Conservation (phyloP, 208 protist species). For the Willaertia magna region DNA sequence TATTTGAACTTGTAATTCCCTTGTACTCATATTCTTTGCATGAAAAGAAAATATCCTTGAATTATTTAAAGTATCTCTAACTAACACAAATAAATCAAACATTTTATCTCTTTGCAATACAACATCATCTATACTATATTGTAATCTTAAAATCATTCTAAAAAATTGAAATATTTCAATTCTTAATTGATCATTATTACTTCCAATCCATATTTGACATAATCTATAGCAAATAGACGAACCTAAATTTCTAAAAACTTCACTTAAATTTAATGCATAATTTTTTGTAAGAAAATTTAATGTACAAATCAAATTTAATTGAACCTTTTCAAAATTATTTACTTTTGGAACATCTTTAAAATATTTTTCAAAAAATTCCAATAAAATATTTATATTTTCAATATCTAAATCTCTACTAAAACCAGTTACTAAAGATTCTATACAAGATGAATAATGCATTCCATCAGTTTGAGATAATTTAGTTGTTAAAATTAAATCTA, state of each 20-base stretch:
- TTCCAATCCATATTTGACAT: neutral
- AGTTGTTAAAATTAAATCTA: neutral
- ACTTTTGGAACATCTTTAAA: neutral
- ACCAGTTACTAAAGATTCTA: neutral
- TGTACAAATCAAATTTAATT: neutral
- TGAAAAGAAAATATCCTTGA: neutral
- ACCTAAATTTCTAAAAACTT: neutral
- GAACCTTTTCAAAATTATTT: neutral
- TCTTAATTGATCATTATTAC: neutral
- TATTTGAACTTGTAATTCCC: neutral
- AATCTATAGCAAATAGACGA: neutral
- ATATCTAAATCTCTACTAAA: neutral
- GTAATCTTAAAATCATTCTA: neutral
- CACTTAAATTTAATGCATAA: neutral
- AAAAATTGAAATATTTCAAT: neutral
- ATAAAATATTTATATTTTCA: neutral
- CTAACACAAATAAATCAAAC: neutral
- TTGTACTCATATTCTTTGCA: neutral
- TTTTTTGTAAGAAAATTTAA: neutral
- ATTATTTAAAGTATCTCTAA: neutral
- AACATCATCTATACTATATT: neutral
- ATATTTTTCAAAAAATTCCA: neutral
- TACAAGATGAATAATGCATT: neutral
- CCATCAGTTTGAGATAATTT: neutral
- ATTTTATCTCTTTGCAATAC: neutral